phyloP scores from a whole-genome alignment of 2,329 filamentous ascomycete species.

The Penicillium sumatraense region DNA sequence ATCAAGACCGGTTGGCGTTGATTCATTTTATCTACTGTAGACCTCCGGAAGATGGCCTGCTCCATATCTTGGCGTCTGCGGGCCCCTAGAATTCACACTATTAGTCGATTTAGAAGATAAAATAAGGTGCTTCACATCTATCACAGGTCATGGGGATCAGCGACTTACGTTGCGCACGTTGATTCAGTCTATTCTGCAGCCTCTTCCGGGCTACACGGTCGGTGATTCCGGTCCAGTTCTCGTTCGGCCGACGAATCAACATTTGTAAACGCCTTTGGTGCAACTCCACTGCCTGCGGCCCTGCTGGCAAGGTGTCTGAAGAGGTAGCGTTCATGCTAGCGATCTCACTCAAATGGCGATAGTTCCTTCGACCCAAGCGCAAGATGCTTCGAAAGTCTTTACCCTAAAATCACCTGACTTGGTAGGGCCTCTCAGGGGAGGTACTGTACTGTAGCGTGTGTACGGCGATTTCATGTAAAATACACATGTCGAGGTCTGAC shows the following conservation, averaged over 20 bases:
- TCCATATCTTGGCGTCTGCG: not conserved
- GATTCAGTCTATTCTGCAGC: not conserved
- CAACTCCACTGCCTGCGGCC: not conserved
- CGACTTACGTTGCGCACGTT: conserved; percentile 1
- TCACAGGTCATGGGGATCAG: not conserved
- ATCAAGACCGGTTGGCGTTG: not conserved
- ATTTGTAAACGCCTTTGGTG: not conserved
- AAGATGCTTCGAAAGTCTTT: not conserved
- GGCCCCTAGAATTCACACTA: not conserved
- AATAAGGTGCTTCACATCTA: not conserved
- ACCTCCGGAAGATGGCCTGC: not conserved
- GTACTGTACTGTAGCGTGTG: no score
- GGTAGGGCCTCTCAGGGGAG: no score
- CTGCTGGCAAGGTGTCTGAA: not conserved
- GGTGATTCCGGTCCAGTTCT: conserved; percentile 1
- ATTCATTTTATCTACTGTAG: not conserved
- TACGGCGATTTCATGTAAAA: no score
- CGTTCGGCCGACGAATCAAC: not conserved
- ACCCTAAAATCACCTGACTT: no score
- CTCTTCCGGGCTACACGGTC: not conserved
- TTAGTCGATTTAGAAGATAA: not conserved
- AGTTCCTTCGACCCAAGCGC: not conserved
- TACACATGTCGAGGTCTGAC: not conserved
- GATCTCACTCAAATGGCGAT: not conserved
- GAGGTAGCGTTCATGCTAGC: not conserved